Base-by-base conservation (phyloP, 2,329 filamentous ascomycete species). In the Epichloe bromicola region DNA sequence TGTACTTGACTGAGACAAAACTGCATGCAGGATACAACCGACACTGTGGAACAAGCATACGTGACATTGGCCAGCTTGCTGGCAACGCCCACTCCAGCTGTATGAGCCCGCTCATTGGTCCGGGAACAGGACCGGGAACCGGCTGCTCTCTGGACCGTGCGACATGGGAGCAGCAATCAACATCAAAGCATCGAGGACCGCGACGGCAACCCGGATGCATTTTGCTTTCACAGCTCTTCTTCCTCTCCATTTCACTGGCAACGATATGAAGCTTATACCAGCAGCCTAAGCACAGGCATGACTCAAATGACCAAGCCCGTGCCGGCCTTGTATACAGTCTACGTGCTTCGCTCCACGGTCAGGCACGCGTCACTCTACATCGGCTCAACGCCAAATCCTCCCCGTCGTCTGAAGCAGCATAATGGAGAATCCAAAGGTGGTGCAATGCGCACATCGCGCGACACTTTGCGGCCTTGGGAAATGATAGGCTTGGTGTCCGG, bases 271-370 rank as follows among this genome's bases (percentile, higher is more conserved):
- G 12, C 14, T 12, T 17, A 26, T 30, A n/a, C 8, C 37, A 20
- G 15, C 14, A 37, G 46, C 17, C 26, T 26, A 23, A 41, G 47
- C 36, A 20, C 46, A 57, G 60, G 56, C 55, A 76, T 76, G 71
- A 57, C 68, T 12, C 62, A 65, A 37, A 58, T 70, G 45, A 55
- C 65, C 20, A 78, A 74, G 58, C 82, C 75, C 0, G 88, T 97
- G 20, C 91, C 91, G 10, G 83, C 90, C 1, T 84, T 96, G 57
- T 97, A 97, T 64, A 88, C 87, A 58, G 94, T 93, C 63, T 97
- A 98, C 65, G 78, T 97, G 15, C 78, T 97, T 37, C 85, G 90
- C 19, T 96, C 91, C 0, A 89, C 83, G 1, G 76, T 89, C 10
- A 77, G 80, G 44, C 82, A 81, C 62, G 75, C 78, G 30, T 80